Evolutionary conservation across 1,284 basidiomycete species (phyloP).

Genomic region (Ganoderma meredithae): DNA sequence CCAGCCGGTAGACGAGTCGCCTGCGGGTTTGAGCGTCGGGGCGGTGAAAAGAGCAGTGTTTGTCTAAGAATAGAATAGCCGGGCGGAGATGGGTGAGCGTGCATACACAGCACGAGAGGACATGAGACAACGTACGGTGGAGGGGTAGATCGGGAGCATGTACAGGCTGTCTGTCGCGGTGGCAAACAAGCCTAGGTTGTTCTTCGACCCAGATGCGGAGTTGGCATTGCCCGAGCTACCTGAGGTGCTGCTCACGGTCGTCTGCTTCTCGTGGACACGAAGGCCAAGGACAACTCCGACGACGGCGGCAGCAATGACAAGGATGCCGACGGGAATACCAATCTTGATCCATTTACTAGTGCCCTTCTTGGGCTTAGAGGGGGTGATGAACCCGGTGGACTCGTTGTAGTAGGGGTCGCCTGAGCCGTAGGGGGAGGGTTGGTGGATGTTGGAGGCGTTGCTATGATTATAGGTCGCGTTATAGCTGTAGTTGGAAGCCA

Average conservation of each 20-base stretch:
- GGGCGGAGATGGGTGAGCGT: background rate
- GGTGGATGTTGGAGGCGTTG: constrained; percentile 30
- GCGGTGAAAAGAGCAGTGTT: constrained; percentile 78
- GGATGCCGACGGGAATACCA: constrained; percentile 67
- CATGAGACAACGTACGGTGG: constrained; percentile 65
- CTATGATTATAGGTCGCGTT: constrained; percentile 52
- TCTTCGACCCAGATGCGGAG: constrained; percentile 56
- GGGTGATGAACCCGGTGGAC: constrained; percentile 72
- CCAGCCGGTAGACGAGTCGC: constrained; percentile 66
- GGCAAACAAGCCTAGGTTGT: constrained; percentile 69
- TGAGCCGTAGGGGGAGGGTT: constrained; percentile 52
- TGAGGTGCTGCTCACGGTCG: constrained; percentile 30
- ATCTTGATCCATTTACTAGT: constrained; percentile 69
- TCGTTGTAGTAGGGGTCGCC: constrained; percentile 71
- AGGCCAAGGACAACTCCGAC: constrained; percentile 81
- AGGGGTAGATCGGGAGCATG: constrained; percentile 88
- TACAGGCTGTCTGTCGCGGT: constrained; percentile 78
- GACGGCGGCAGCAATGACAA: constrained; percentile 79
- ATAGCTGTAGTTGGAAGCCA: constrained; percentile 53
- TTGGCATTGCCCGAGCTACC: constrained; percentile 27
- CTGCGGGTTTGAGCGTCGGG: constrained; percentile 73
- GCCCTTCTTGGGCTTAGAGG: constrained; percentile 47
- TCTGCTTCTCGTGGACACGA: constrained; percentile 51
- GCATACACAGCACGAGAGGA: background rate
- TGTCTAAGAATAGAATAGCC: constrained; percentile 57